Base-by-base conservation (phyloP, 495 filamentous ascomycete genomes). In the Astrocystis sublimbata region DNA sequence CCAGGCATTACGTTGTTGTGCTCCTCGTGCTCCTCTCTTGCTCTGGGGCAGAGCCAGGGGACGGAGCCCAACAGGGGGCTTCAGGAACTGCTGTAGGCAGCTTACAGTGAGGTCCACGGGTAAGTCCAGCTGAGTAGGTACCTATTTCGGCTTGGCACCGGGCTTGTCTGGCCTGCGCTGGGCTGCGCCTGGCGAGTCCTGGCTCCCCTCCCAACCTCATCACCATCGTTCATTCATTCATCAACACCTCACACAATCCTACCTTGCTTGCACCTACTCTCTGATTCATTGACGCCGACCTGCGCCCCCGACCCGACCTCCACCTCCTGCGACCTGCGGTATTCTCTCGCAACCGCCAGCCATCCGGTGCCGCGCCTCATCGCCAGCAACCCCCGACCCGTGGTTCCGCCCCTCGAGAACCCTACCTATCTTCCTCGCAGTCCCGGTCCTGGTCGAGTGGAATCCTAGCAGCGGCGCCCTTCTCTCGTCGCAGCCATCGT, bases 141-240 rank as follows among this genome's bases (percentile, higher is more conserved):
- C n/a, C n/a, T n/a, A n/a, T n/a, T n/a, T n/a, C 15, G 36, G 59
- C 60, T 62, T 62, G 51, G 51, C 60, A 8, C 49, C 53, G 50
- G 60, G 38, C 49, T n/a, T n/a, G n/a, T n/a, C n/a, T n/a, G n/a
- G n/a, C n/a, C n/a, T n/a, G n/a, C n/a, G n/a, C n/a, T n/a, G n/a
- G n/a, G n/a, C n/a, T n/a, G n/a, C n/a, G n/a, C n/a, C n/a, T n/a
- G n/a, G n/a, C n/a, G n/a, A n/a, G n/a, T n/a, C n/a, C n/a, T 33
- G 60, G 30, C 60, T 62, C 60, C 60, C 60, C 60, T 62, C 60
- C 60, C 60, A 54, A 55, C 50, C 60, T 62, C 58, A 45, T 61
- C 47, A 15, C 38, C 58, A 31, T 52, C 36, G 28, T 52, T 36
- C 47, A 46, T 61, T 31, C 38, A 41, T 42, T 40, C 36, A 60